Evolutionary conservation across 1,139 yeast genomes (phyloP), one percentile per base, ranked within the genome.

Genomic region (Lizanozyma gosingica): DNA sequence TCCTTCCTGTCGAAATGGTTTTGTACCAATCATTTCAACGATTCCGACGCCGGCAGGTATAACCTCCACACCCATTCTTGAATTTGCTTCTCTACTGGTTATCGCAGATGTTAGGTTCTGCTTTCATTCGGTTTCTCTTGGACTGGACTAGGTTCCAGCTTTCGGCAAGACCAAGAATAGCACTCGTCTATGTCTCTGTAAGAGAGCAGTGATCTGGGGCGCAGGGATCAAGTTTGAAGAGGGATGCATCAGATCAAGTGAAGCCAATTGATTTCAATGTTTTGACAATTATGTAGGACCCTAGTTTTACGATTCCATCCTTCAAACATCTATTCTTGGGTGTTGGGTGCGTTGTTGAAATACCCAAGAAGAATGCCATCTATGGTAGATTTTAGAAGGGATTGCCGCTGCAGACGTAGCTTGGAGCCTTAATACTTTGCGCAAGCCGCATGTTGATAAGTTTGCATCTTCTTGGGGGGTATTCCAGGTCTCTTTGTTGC

Each of bases 351-450:
- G 27, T 55, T 78, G 43, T 71, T 81, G 45, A 76, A 77, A 55
- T 71, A 73, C 53, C 74, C 81, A 33, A 67, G 59, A 75, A 70
- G 53, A 60, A 67, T 18, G 80, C 83, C 11, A 61, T 77, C 43
- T 76, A 76, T 49, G 80, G 78, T 37, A 82, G 83, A 37, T 74
- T 74, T 57, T 78, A 76, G 62, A 78, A 78, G 61, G 78, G 81
- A 44, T 79, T 22, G 82, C 80, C 14, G 82, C 80, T 53, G 78
- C 79, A 16, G 83, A 80, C 17, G 63, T 78, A 43, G 74, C 71
- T 9, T 78, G 83, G 83, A 60, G 80, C 50, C 59, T 78, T 45
- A 82, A 78, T 52, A 71, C 78, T 33, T 48, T 62, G 39, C 56
- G 55, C 3, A 51, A 49, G 15, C 59, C 76, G 15, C 77, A 64